These are phyloP conservation scores for Fagopyrum homotropicum DNA, from an alignment of 148 eudicot genomes.

Conservation along the genomic window DNA sequence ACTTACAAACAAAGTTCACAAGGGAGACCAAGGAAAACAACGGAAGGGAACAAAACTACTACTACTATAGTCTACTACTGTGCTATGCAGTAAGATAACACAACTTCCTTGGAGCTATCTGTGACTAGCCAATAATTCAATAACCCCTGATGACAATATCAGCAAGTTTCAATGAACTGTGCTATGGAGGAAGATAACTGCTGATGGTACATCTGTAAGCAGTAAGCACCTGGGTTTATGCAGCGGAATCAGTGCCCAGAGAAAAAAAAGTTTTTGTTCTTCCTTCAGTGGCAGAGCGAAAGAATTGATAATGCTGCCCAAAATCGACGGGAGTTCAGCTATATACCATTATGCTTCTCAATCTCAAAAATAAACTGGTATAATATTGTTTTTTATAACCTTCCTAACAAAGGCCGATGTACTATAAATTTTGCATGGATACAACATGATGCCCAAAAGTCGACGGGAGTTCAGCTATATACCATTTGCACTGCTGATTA, in stretches of 20 bases:
- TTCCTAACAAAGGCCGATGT: slow-evolving; percentile 43
- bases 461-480: slow-evolving; percentile 37
- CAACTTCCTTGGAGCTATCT: slow-evolving; percentile 46
- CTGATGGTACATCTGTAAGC: slow-evolving; percentile 48
- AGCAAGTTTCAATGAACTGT: slow-evolving; percentile 54
- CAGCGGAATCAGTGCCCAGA: slow-evolving; percentile 40
- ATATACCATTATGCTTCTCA: slow-evolving; percentile 42
- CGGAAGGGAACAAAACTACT: too few species aligned
- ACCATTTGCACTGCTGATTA: slow-evolving; percentile 40
- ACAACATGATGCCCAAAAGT: slow-evolving; percentile 32
- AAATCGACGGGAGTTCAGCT: slow-evolving; percentile 39
- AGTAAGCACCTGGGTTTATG: slow-evolving; percentile 49
- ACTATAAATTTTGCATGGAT: slow-evolving; percentile 56
- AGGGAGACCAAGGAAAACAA: too few species aligned
- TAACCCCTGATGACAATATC: slow-evolving; percentile 41
- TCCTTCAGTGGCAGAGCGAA: slow-evolving; percentile 55
- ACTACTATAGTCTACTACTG: too few species aligned
- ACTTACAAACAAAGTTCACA: too few species aligned
- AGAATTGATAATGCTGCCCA: slow-evolving; percentile 26
- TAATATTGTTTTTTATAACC: slow-evolving; percentile 40
- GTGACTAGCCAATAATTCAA: slow-evolving; percentile 54
- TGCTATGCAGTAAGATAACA: slow-evolving; percentile 17
- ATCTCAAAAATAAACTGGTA: slow-evolving; percentile 41
- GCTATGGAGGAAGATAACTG: slow-evolving; percentile 42
- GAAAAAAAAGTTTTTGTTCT: slow-evolving; percentile 43